These are phyloP conservation scores for Bocquillonia castaneifolia DNA, from an alignment of 441 rosid genomes.

Conservation along the genomic window DNA sequence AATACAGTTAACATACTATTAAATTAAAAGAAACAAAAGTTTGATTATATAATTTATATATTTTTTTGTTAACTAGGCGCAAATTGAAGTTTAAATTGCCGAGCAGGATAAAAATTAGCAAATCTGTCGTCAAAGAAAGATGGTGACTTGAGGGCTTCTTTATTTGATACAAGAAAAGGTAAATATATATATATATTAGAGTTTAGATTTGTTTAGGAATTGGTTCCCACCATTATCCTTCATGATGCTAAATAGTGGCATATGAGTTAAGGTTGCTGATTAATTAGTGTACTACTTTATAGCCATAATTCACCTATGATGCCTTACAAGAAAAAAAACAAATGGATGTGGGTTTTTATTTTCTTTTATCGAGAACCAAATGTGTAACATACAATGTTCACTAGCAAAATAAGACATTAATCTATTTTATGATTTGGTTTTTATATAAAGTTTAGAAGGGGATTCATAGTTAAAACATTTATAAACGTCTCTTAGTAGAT, in stretches of 20 bases:
- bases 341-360: background rate
- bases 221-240: slow-evolving; percentile 25
- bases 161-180: slow-evolving; percentile 20
- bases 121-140: slow-evolving; percentile 15
- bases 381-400: no score
- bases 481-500: no score
- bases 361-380: no score
- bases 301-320: slow-evolving; percentile 27
- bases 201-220: slow-evolving; percentile 30
- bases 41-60: background rate
- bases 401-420: no score
- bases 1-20: no score
- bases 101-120: slow-evolving; percentile 12
- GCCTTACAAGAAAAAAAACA: background rate
- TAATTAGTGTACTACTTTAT: slow-evolving; percentile 12
- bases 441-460: no score
- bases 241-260: slow-evolving; percentile 15
- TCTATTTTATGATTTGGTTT: no score
- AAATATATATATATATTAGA: background rate
- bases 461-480: no score
- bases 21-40: no score
- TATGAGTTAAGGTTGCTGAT: slow-evolving; percentile 10
- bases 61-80: background rate
- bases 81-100: background rate
- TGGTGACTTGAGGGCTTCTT: slow-evolving; percentile 17